A percentile compares a stretch with the other conserved stretches of the same genome.
Conservation (phyloP, 495 filamentous ascomycete species). For the Neurospora terricola region DNA sequence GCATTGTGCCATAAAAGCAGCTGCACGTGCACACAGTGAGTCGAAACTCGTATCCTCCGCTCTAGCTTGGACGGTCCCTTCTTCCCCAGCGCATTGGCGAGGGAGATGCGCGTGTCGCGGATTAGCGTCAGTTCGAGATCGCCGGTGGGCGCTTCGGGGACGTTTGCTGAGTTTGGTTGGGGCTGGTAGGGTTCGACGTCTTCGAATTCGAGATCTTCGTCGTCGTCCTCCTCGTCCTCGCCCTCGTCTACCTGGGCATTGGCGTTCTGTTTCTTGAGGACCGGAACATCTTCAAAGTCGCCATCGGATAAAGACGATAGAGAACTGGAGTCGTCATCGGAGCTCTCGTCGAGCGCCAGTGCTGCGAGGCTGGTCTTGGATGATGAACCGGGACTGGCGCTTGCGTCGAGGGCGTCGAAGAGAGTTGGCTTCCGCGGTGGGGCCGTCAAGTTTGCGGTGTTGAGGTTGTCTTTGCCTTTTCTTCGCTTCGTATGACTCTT, state of each 20-base stretch:
- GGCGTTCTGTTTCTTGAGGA: constrained; percentile 1
- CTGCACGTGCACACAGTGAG: constrained; percentile 86
- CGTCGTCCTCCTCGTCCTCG: constrained; percentile 45
- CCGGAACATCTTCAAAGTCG: constrained; percentile 55
- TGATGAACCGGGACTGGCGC: constrained; percentile 33
- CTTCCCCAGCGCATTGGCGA: constrained; percentile 56
- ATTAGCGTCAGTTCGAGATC: constrained; percentile 73
- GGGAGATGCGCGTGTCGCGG: constrained; percentile 42
- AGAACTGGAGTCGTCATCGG: constrained; percentile 40
- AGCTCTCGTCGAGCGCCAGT: constrained; percentile 40
- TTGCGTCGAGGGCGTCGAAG: constrained; percentile 59
- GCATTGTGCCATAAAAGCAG: constrained; percentile 81
- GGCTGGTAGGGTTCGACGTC: constrained; percentile 52
- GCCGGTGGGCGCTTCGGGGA: constrained; percentile 18
- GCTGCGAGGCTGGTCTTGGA: constrained; percentile 40
- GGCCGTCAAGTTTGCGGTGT: constrained; percentile 5
- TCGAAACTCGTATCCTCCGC: constrained; percentile 60
- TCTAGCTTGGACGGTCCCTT: constrained; percentile 82
- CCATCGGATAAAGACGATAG: constrained; percentile 56
- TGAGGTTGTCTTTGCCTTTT: constrained; percentile 3
- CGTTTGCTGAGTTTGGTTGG: constrained; percentile 11
- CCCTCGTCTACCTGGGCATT: not conserved
- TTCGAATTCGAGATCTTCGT: constrained; percentile 79
- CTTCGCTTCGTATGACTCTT: not conserved
- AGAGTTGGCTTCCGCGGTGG: constrained; percentile 45